A percentile compares a stretch with the other conserved stretches of the same genome.
phyloP scores from a whole-genome alignment of 768 basidiomycete species.

The Boletales sp. region DNA sequence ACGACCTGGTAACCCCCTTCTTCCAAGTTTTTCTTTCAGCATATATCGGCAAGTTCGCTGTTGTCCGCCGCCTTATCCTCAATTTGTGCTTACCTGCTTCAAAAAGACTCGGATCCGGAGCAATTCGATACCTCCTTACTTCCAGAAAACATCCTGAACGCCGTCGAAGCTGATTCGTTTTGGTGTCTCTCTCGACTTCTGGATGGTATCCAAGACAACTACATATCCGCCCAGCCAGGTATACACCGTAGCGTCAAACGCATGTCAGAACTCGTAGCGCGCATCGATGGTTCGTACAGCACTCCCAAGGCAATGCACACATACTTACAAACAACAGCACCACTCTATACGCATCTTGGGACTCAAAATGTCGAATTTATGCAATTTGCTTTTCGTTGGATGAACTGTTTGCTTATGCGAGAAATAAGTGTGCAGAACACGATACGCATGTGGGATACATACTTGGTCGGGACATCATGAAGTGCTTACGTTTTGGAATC shows the following conservation, averaged over 20 bases:
- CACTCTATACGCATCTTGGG: constrained; percentile 82
- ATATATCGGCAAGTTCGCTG: constrained; percentile 71
- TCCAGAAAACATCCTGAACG: constrained; percentile 66
- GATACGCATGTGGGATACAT: constrained; percentile 99
- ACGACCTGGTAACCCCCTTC: constrained; percentile 96
- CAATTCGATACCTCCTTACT: constrained; percentile 77
- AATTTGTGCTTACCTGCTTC: constrained; percentile 1
- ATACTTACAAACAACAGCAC: constrained; percentile 45
- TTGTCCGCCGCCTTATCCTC: not conserved
- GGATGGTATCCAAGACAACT: constrained; percentile 98
- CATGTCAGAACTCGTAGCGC: constrained; percentile 89
- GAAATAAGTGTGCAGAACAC: constrained; percentile 97
- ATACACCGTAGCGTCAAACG: constrained; percentile 90
- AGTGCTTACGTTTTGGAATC: not conserved
- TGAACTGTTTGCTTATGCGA: constrained; percentile 98
- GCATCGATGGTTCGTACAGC: constrained; percentile 72
- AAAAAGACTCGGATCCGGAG: constrained; percentile 85
- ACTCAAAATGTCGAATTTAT: constrained; percentile 96
- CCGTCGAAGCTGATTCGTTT: constrained; percentile 95
- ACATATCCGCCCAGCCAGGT: constrained; percentile 94
- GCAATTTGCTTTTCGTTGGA: constrained; percentile 99
- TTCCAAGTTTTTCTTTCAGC: constrained; percentile 95
- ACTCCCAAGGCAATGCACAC: not conserved
- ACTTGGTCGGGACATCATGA: constrained; percentile 67
- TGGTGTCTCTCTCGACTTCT: constrained; percentile 96